Percentiles rank a stretch among this genome's conserved stretches.
phyloP scores from a whole-genome alignment of 2,329 filamentous ascomycete genomes.

The Exophiala calicioides region DNA sequence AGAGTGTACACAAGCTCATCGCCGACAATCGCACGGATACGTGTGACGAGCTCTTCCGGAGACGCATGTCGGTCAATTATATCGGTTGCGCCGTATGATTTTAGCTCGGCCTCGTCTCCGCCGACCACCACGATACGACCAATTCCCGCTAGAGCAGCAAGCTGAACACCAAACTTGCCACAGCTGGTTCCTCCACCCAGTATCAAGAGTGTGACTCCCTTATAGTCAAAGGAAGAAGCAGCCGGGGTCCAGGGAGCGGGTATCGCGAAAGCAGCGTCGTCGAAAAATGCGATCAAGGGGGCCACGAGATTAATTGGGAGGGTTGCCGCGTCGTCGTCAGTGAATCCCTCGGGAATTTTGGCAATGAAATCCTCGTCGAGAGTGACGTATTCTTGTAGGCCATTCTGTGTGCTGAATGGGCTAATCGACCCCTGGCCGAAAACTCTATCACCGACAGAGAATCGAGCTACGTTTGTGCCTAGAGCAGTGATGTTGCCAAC shows the following conservation, averaged over 20 bases:
- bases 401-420: constrained; percentile 21
- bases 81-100: constrained; percentile 43
- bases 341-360: constrained; percentile 38
- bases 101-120: constrained; percentile 37
- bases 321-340: constrained; percentile 41
- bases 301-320: constrained; percentile 41
- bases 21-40: constrained; percentile 41
- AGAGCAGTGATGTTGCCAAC: constrained; percentile 38
- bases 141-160: constrained; percentile 35
- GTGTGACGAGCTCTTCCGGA: constrained; percentile 33
- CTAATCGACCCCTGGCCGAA: constrained; percentile 32
- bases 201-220: constrained; percentile 26
- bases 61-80: constrained; percentile 43
- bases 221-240: constrained; percentile 27
- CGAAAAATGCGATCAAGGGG: constrained; percentile 40
- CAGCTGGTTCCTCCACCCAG: constrained; percentile 33
- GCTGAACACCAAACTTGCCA: constrained; percentile 32
- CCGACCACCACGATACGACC: constrained; percentile 43
- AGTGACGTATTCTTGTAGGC: constrained; percentile 44
- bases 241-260: constrained; percentile 24
- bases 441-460: constrained; percentile 38
- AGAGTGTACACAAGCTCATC: constrained; percentile 44
- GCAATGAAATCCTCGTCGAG: constrained; percentile 35
- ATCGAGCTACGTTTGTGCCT: constrained; percentile 31
- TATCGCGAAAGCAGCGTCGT: constrained; percentile 35